Percentiles rank a stretch among this genome's conserved stretches.
Conservation (phyloP, 331 rosid genomes). For the Acacia pycnantha region DNA sequence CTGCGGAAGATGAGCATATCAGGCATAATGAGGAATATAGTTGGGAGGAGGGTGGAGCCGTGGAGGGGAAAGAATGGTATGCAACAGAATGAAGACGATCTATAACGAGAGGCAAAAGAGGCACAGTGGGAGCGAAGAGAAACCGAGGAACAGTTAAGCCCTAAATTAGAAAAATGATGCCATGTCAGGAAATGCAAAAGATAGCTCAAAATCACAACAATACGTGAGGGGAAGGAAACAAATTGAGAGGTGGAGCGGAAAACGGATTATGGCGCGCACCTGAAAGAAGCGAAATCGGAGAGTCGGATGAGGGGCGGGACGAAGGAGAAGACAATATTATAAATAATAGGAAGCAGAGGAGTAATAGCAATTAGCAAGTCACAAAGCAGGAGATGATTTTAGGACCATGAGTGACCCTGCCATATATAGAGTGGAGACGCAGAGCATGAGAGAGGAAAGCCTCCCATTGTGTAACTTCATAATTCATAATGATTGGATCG, state of each 20-base stretch:
- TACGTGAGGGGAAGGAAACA: not conserved
- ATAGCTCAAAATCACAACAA: not conserved
- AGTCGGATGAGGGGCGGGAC: not conserved
- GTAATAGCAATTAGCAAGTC: too few species aligned
- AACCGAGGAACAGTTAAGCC: conserved; percentile 20
- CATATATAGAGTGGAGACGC: conserved; percentile 41
- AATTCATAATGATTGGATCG: conserved; percentile 12
- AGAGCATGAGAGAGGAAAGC: not conserved
- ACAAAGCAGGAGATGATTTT: not conserved
- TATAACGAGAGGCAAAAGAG: not conserved
- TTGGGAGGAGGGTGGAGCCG: too few species aligned
- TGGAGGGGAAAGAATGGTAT: too few species aligned
- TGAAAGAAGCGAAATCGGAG: not conserved
- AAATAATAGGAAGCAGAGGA: too few species aligned
- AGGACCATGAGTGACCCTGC: not conserved
- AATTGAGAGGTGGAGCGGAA: conserved; percentile 3
- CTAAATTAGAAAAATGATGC: conserved; percentile 15
- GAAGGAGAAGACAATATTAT: not conserved
- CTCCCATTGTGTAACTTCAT: conserved; percentile 29
- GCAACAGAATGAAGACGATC: not conserved
- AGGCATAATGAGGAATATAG: too few species aligned
- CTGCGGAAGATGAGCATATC: too few species aligned
- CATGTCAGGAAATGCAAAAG: not conserved
- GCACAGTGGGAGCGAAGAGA: not conserved
- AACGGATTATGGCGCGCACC: conserved; percentile 33